phyloP scores from a whole-genome alignment of 2,329 filamentous ascomycete species.

The Emydomyces testavorans region DNA sequence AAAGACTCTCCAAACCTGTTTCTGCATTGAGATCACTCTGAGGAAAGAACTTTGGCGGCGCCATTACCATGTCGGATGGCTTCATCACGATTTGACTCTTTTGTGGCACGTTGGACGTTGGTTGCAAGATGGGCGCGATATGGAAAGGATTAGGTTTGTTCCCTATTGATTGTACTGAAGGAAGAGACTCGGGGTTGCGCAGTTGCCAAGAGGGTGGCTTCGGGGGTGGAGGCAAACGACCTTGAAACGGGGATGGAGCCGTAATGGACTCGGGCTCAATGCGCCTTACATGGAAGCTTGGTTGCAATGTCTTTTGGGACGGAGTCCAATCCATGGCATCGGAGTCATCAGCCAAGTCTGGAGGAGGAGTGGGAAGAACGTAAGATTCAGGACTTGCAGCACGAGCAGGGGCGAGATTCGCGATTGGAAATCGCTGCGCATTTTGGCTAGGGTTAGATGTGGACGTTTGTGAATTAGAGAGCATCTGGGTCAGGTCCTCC shows the following conservation, averaged over 20 bases:
- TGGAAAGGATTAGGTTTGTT: constrained; percentile 31
- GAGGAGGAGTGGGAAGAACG: constrained; percentile 30
- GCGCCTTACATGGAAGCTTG: constrained; percentile 24
- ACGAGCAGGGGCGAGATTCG: constrained; percentile 28
- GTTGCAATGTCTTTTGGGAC: constrained; percentile 29
- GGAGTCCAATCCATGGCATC: constrained; percentile 44
- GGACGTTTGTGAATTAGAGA: constrained; percentile 15
- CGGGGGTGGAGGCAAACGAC: constrained; percentile 32
- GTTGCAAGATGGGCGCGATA: constrained; percentile 22
- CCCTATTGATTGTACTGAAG: constrained; percentile 27
- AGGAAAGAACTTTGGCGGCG: constrained; percentile 38
- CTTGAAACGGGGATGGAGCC: constrained; percentile 35
- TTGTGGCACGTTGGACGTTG: constrained; percentile 9
- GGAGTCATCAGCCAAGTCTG: constrained; percentile 24
- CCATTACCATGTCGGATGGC: constrained; percentile 27
- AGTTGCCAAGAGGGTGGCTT: constrained; percentile 33
- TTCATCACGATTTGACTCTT: constrained; percentile 9
- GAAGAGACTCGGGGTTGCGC: constrained; percentile 24
- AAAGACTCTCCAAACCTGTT: constrained; percentile 38
- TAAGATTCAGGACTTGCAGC: constrained; percentile 18
- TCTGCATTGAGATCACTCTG: constrained; percentile 31
- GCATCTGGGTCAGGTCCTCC: constrained; percentile 16
- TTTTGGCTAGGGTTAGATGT: constrained; percentile 15
- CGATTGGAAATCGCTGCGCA: constrained; percentile 30
- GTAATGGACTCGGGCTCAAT: constrained; percentile 24